phyloP scores from a whole-genome alignment of 306 rosid genomes.

The Medicago ruthenica region DNA sequence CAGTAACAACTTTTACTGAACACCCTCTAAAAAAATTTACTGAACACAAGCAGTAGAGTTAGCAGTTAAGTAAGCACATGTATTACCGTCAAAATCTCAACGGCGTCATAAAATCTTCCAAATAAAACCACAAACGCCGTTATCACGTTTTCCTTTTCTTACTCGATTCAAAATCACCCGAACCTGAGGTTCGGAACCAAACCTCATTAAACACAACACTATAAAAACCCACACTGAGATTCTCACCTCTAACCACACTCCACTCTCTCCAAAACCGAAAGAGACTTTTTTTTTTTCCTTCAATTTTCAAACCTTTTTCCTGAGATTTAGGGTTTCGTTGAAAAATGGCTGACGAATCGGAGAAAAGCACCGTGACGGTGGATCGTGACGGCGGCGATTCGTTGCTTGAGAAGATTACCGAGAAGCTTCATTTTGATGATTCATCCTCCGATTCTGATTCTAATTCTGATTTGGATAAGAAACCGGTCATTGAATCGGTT shows the following conservation, averaged over 20 bases:
- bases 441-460: conserved; percentile 63
- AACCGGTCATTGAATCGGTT: conserved; percentile 43
- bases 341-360: conserved; percentile 45
- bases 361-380: conserved; percentile 42
- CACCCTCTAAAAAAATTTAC: neutral
- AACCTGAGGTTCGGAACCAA: conserved; percentile 40
- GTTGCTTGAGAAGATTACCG: conserved; percentile 63
- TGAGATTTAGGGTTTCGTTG: conserved; percentile 43
- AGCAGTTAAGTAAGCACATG: neutral
- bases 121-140: conserved; percentile 36
- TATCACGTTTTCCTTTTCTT: neutral
- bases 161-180: conserved; percentile 41
- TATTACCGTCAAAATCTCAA: conserved; percentile 30
- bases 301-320: neutral
- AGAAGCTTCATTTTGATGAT: conserved; percentile 68
- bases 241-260: conserved; percentile 25
- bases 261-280: conserved; percentile 17
- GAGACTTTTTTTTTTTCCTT: neutral
- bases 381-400: conserved; percentile 49
- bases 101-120: neutral
- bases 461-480: conserved; percentile 37
- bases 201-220: conserved; percentile 46
- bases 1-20: no score
- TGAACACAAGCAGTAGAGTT: neutral
- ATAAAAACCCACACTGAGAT: conserved; percentile 39